phyloP scores from a whole-genome alignment of 2,329 filamentous ascomycete species.

The Colletotrichum tanaceti region DNA sequence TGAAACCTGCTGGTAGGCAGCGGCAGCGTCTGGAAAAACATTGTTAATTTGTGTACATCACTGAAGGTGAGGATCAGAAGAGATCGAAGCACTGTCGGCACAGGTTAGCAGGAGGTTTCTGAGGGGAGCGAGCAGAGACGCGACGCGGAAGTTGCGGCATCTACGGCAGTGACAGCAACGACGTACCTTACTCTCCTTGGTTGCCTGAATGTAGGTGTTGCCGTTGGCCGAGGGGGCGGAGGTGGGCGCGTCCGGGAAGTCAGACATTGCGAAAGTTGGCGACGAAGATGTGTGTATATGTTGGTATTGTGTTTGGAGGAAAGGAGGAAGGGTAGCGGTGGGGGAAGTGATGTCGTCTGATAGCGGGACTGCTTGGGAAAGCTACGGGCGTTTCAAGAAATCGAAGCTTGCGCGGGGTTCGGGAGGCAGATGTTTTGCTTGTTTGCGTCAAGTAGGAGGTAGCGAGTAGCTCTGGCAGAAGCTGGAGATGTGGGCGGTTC shows the following conservation, averaged over 20 bases:
- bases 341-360: slow-evolving; percentile 38
- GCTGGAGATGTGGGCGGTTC: background rate
- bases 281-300: slow-evolving; percentile 43
- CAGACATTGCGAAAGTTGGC: slow-evolving; percentile 53
- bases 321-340: slow-evolving; percentile 4
- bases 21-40: slow-evolving; percentile 57
- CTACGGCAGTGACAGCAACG: slow-evolving; percentile 22
- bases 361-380: slow-evolving; percentile 29
- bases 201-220: slow-evolving; percentile 56
- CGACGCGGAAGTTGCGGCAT: slow-evolving; percentile 20
- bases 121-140: slow-evolving; percentile 13
- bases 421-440: slow-evolving; percentile 3
- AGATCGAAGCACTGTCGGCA: slow-evolving; percentile 50
- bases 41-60: slow-evolving; percentile 49
- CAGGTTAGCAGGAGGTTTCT: slow-evolving; percentile 48
- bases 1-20: slow-evolving; percentile 61
- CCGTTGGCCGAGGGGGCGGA: slow-evolving; percentile 58
- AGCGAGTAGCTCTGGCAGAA: background rate
- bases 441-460: background rate
- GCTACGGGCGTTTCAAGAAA: slow-evolving; percentile 36
- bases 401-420: slow-evolving; percentile 25
- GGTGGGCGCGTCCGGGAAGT: slow-evolving; percentile 50
- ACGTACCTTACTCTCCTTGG: slow-evolving; percentile 67
- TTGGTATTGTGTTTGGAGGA: slow-evolving; percentile 43
- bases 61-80: slow-evolving; percentile 38